Percentiles rank a stretch among this genome's conserved stretches.
Conservation (phyloP, 116 monocot species). For the Posidonia oceanica region DNA sequence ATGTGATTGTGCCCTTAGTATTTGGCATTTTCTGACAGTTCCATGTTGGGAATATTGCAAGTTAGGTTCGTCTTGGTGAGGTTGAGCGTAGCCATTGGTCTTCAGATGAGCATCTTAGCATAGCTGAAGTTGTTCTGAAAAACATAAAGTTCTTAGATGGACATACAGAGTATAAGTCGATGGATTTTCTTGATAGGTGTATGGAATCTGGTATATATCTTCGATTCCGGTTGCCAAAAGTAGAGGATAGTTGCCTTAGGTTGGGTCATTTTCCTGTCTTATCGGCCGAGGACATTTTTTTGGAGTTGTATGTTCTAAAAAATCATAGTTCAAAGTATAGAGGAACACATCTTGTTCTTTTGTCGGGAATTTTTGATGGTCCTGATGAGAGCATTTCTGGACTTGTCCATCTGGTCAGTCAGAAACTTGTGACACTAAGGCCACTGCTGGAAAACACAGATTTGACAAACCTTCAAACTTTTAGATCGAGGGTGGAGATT, state of each 20-base stretch:
- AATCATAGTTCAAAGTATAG: conserved; percentile 10
- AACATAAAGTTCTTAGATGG: conserved; percentile 36
- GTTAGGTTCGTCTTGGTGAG: no score
- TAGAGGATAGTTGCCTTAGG: conserved; percentile 41
- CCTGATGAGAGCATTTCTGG: conserved; percentile 69
- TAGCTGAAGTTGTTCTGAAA: conserved; percentile 64
- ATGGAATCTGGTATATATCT: conserved; percentile 25
- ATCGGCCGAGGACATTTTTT: conserved; percentile 34
- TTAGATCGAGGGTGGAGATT: conserved; percentile 68
- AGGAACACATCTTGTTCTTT: conserved; percentile 10
- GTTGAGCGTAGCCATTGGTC: conserved; percentile 32
- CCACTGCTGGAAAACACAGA: conserved; percentile 24
- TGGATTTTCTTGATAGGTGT: conserved; percentile 11
- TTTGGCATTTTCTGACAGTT: no score
- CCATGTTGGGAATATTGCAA: no score
- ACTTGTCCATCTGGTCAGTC: conserved; percentile 65
- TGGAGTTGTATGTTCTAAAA: conserved; percentile 41
- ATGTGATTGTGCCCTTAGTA: no score
- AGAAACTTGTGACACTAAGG: conserved; percentile 49
- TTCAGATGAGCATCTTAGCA: conserved; percentile 47
- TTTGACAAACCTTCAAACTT: conserved; percentile 17
- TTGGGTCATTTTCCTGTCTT: conserved; percentile 75
- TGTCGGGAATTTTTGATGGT: conserved; percentile 86
- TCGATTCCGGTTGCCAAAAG: conserved; percentile 34
- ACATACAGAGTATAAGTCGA: conserved; percentile 14